Conservation (phyloP, 192 early-diverging fungal genomes). For the Anaeromyces robustus region DNA sequence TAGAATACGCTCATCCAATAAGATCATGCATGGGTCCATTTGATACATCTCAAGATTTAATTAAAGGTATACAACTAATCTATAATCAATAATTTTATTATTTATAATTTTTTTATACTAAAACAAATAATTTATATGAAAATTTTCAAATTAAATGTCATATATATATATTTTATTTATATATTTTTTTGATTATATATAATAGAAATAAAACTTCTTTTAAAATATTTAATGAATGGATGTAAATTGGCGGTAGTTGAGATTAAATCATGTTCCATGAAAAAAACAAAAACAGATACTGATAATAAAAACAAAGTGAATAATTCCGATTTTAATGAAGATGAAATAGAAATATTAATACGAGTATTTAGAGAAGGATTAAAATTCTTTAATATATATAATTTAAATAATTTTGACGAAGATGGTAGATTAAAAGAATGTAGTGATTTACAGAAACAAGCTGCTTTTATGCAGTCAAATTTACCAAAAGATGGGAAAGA, state of each 20-base stretch:
- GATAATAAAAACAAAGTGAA: background rate
- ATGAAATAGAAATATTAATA: slow-evolving; percentile 57
- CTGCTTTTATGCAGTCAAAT: slow-evolving; percentile 1
- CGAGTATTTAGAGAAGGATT: slow-evolving; percentile 59
- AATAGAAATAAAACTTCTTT: slow-evolving; percentile 67
- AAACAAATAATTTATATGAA: too few species aligned
- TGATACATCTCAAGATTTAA: slow-evolving; percentile 43
- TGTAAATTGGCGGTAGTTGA: slow-evolving; percentile 37
- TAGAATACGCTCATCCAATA: slow-evolving; percentile 39
- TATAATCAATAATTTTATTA: too few species aligned
- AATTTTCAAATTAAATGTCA: too few species aligned
- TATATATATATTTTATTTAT: too few species aligned
- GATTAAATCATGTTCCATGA: background rate
- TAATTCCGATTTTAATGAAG: slow-evolving; percentile 35
- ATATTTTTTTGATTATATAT: too few species aligned
- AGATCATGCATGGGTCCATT: slow-evolving; percentile 16
- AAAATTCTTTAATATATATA: slow-evolving; percentile 70
- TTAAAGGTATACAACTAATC: too few species aligned
- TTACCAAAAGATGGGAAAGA: slow-evolving; percentile 78
- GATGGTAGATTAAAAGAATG: slow-evolving; percentile 4
- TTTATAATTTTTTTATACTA: too few species aligned
- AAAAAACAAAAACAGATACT: background rate
- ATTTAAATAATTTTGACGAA: slow-evolving; percentile 40
- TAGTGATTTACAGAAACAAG: slow-evolving; percentile 1
- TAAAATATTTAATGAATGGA: slow-evolving; percentile 80